These are phyloP conservation scores for Ogataea glucozyma DNA, from an alignment of 805 yeast genomes.

Conservation along the genomic window DNA sequence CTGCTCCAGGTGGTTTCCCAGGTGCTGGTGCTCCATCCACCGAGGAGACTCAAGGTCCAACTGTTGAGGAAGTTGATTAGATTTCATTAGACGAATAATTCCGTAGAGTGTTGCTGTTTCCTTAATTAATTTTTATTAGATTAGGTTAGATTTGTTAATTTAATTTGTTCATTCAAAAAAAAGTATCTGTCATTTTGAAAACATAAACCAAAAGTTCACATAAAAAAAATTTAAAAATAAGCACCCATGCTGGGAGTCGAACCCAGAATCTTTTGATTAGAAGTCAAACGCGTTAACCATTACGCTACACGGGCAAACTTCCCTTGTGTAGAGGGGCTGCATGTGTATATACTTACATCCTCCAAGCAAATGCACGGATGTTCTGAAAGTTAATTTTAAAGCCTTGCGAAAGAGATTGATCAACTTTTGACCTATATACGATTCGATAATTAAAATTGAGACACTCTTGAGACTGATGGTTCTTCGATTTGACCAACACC, in stretches of 20 bases:
- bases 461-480: no score
- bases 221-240: slow-evolving; percentile 10
- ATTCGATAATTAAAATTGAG: not conserved
- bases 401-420: not conserved
- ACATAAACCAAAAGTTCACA: not conserved
- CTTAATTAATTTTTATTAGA: slow-evolving; percentile 5
- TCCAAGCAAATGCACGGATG: not conserved
- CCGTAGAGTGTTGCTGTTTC: slow-evolving; percentile 3
- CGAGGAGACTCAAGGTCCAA: slow-evolving; percentile 54
- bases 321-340: not conserved
- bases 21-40: slow-evolving; percentile 40
- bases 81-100: slow-evolving; percentile 10
- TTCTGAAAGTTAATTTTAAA: not conserved
- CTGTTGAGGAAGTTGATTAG: slow-evolving; percentile 81
- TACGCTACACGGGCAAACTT: slow-evolving; percentile 39
- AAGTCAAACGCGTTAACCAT: slow-evolving; percentile 69
- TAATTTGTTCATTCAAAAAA: not conserved
- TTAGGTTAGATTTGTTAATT: not conserved
- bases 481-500: no score
- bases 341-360: no score
- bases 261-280: slow-evolving; percentile 67
- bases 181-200: no score
- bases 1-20: slow-evolving; percentile 54
- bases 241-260: slow-evolving; percentile 53
- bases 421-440: not conserved